Conservation (phyloP, 148 eudicot genomes). For the Diospyros lotus region DNA sequence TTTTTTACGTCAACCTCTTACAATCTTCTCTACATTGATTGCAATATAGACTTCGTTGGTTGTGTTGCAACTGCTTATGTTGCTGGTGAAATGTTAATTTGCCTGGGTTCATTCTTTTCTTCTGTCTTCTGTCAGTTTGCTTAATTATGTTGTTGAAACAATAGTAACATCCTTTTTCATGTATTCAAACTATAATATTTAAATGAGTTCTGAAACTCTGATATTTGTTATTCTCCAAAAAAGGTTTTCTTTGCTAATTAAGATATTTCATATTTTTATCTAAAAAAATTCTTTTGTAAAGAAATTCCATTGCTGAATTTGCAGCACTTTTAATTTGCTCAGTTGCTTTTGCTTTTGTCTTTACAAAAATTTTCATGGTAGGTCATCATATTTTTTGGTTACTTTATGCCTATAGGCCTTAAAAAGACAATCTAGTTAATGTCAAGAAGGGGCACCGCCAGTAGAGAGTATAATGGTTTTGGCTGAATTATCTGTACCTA, state of each 20-base stretch:
- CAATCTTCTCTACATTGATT: background rate
- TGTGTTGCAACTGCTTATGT: background rate
- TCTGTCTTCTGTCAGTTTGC: background rate
- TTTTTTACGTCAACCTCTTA: background rate
- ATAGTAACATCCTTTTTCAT: background rate
- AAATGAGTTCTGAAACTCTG: background rate
- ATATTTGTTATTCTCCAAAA: too few species aligned
- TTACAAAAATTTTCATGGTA: too few species aligned
- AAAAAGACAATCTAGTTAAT: background rate
- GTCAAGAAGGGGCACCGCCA: background rate
- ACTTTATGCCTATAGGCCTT: background rate
- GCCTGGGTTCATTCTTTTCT: background rate
- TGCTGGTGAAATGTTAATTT: background rate
- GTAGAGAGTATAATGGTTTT: background rate
- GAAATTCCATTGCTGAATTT: too few species aligned
- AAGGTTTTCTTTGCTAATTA: too few species aligned
- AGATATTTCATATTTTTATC: too few species aligned
- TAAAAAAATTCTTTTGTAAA: too few species aligned
- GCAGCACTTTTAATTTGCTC: too few species aligned
- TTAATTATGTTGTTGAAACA: background rate
- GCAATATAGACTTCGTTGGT: background rate
- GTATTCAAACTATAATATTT: background rate
- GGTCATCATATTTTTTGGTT: background rate
- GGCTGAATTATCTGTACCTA: background rate
- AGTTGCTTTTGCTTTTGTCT: too few species aligned